These are phyloP conservation scores for Candida jianshihensis DNA, from an alignment of 805 yeast species.

Conservation along the genomic window DNA sequence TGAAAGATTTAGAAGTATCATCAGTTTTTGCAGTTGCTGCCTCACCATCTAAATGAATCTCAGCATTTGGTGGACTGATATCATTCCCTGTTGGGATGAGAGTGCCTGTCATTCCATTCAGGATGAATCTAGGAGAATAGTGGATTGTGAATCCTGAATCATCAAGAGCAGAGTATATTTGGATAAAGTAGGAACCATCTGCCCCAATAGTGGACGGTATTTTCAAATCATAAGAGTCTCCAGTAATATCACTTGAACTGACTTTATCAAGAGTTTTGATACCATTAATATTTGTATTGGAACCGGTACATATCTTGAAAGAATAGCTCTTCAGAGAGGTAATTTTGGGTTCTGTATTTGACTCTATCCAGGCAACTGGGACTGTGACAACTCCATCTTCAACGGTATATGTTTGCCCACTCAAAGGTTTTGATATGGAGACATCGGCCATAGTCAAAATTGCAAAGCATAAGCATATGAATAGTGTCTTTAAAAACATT, in stretches of 20 bases:
- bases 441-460: slow-evolving; percentile 16
- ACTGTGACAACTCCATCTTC: slow-evolving; percentile 23
- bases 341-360: slow-evolving; percentile 42
- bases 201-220: slow-evolving; percentile 42
- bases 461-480: too few relatives aligned
- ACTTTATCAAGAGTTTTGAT: slow-evolving; percentile 25
- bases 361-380: slow-evolving; percentile 46
- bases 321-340: slow-evolving; percentile 36
- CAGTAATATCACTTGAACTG: slow-evolving; percentile 25
- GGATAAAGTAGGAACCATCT: slow-evolving; percentile 68
- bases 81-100: slow-evolving; percentile 36
- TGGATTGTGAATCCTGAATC: slow-evolving; percentile 46
- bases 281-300: slow-evolving; percentile 42
- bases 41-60: slow-evolving; percentile 26
- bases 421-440: slow-evolving; percentile 21
- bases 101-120: slow-evolving; percentile 70
- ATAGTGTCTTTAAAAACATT: too few relatives aligned
- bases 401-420: slow-evolving; percentile 14
- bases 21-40: slow-evolving; percentile 32
- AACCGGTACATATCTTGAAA: slow-evolving; percentile 65
- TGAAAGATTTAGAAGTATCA: slow-evolving; percentile 44
- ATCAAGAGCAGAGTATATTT: slow-evolving; percentile 42
- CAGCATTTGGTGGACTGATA: slow-evolving; percentile 32
- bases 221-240: slow-evolving; percentile 31
- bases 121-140: slow-evolving; percentile 58